These are phyloP conservation scores for Acacia crassicarpa DNA, from an alignment of 306 rosid species.

Conservation along the genomic window DNA sequence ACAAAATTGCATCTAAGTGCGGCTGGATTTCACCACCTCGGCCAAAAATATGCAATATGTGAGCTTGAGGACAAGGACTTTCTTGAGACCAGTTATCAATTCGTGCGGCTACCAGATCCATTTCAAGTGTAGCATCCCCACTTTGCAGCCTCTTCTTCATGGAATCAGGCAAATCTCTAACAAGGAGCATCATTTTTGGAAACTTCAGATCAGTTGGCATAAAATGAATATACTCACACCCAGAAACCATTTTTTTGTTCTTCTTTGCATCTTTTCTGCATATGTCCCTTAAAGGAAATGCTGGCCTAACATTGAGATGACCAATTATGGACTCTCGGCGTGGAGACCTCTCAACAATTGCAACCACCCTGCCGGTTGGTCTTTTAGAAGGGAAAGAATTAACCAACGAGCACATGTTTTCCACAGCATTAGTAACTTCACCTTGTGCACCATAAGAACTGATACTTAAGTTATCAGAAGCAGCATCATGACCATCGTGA, in stretches of 20 bases:
- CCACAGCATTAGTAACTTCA: constrained; percentile 47
- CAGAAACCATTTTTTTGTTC: constrained; percentile 38
- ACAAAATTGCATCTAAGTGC: constrained; percentile 76
- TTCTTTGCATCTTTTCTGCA: constrained; percentile 33
- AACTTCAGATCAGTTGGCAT: constrained; percentile 68
- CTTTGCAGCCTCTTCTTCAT: constrained; percentile 59
- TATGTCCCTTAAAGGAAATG: constrained; percentile 41
- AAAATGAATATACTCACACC: constrained; percentile 59
- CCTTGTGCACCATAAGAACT: constrained; percentile 42
- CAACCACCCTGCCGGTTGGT: constrained; percentile 81
- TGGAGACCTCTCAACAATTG: constrained; percentile 67
- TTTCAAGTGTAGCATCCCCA: constrained; percentile 61
- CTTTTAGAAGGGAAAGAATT: constrained; percentile 71
- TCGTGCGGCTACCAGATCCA: constrained; percentile 70
- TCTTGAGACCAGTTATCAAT: constrained; percentile 73
- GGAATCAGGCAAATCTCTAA: constrained; percentile 55
- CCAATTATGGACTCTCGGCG: constrained; percentile 73
- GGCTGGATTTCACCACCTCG: constrained; percentile 64
- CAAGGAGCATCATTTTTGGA: constrained; percentile 60
- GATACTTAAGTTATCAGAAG: constrained; percentile 35
- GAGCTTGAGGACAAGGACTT: constrained; percentile 65
- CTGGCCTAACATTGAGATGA: constrained; percentile 54
- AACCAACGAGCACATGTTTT: constrained; percentile 54
- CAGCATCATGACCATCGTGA: constrained; percentile 29
- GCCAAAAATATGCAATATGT: constrained; percentile 61